These are phyloP conservation scores for Melampsora abietis-canadensis DNA, from an alignment of 1,284 basidiomycete genomes.

Conservation along the genomic window DNA sequence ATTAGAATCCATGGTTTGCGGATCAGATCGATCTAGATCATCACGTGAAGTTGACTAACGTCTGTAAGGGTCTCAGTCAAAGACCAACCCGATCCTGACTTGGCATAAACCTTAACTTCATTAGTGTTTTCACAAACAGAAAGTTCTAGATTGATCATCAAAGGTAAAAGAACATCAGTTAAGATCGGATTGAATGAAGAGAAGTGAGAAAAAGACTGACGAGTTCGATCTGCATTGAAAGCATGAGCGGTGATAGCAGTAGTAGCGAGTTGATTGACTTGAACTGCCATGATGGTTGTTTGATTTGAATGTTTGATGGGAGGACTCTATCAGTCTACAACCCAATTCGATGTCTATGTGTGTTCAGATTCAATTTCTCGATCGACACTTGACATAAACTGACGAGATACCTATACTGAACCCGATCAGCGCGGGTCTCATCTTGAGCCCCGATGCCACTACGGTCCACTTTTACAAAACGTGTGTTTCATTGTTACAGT, in stretches of 20 bases:
- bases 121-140: slow-evolving; percentile 53
- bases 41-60: slow-evolving; percentile 61
- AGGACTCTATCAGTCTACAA: slow-evolving; percentile 43
- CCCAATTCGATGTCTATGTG: neutral
- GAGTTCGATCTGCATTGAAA: slow-evolving; percentile 82
- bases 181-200: too few species aligned
- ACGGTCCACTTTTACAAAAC: too few species aligned
- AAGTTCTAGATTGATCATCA: slow-evolving; percentile 45
- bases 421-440: neutral
- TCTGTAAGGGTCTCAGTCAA: slow-evolving; percentile 77
- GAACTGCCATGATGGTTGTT: slow-evolving; percentile 25
- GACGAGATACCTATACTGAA: neutral
- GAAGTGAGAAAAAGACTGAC: slow-evolving; percentile 56
- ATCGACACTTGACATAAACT: neutral
- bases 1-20: too few species aligned
- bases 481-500: too few species aligned
- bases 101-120: slow-evolving; percentile 51
- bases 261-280: slow-evolving; percentile 65
- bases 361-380: neutral
- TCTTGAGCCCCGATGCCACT: too few species aligned
- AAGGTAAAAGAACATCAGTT: neutral
- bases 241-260: slow-evolving; percentile 83
- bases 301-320: neutral
- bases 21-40: too few species aligned
- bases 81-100: slow-evolving; percentile 60